Evolutionary conservation across 768 basidiomycete species (phyloP), one percentile per base, ranked within the genome.

Genomic region (Mycena floridula): DNA sequence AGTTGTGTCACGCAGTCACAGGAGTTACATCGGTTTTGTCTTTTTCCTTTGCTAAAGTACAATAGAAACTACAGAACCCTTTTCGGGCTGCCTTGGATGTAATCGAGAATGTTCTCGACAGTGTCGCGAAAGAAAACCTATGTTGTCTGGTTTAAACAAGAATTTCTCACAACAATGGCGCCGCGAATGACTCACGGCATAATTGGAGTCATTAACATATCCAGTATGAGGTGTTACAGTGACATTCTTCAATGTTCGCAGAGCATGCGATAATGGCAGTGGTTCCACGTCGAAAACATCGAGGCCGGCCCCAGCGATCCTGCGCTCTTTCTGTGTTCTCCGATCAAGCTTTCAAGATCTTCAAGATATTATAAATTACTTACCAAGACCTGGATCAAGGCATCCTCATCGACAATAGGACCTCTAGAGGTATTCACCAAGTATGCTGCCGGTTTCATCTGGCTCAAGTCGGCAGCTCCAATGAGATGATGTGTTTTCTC

Each of bases 21-120:
- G 98, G 94, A 63, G 92, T 94, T 67, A 98, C 96, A 63, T 99
- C 96, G 55, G 95, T 77, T 72, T 98, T 98, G 72, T 94, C 90
- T 61, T 91, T 79, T 61, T 96, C 79, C 74, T 98, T 97, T 76
- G 98, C 96, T 45, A 99, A 9, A 32, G 28, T 32, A 32, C 28
- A 32, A 32, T 9, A 32, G 16, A 9, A 32, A 39, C 5, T 39
- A 23, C 23, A 51, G 24, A 25, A 47, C 26, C 24, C 59, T 53
- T 42, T 55, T 57, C 42, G 66, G 63, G 4, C 51, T 59, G 0
- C 76, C 76, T 20, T 72, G 66, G 48, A 82, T 62, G 51, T 76
- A 82, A 7, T 64, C 66, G 2, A 55, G 59, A 52, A 85, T 80
- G 54, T 85, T 81, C 25, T 75, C 74, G 18, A 78, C 77, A 4